Evolutionary conservation across 371 early-diverging fungal species (phyloP), one percentile per base, ranked within the genome.

Genomic region (Rozella allomycis): DNA sequence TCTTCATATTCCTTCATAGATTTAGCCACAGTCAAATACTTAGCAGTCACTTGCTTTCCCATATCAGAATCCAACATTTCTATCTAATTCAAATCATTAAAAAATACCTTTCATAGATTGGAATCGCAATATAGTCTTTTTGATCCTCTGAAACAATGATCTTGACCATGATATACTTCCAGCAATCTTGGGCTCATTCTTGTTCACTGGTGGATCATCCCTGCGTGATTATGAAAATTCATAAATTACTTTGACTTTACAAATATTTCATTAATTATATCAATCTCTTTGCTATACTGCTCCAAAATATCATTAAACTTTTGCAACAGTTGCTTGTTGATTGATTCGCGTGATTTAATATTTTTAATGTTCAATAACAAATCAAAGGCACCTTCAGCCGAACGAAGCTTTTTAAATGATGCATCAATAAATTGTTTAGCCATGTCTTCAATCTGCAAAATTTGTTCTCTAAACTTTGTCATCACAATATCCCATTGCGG

Each of bases 371-470:
- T 67, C 32, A 59, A 60, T 22, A 67, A 43, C 23, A 67, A 37
- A 39, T 67, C 64, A 43, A 67, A 67, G 1, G 67, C 67, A 11
- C 67, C 67, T 35, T 67, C 60, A 3, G 67, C 67, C 13, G 62
- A 62, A 10, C 64, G 39, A 6, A 67, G 48, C 33, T 67, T 67
- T 33, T 64, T 67, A 42, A 67, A 67, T 4, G 55, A 54, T 2
- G 64, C 59, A 34, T 67, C 67, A 28, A 67, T 61, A 37, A 67
- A 67, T 31, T 60, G 62, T 40, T 61, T 60, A 10, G 67, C 64
- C 65, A 67, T 67, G 34, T 67, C 67, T 34, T 67, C 67, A 31
- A 67, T 64, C 33, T 64, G 60, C 16, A 59, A 31, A 16, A 63
- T 59, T 40, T 67, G 67, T 34, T 67, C 67, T 3, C 64, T 57